Evolutionary conservation across 208 protist species (phyloP).

Genomic region (Porcisia deanei): DNA sequence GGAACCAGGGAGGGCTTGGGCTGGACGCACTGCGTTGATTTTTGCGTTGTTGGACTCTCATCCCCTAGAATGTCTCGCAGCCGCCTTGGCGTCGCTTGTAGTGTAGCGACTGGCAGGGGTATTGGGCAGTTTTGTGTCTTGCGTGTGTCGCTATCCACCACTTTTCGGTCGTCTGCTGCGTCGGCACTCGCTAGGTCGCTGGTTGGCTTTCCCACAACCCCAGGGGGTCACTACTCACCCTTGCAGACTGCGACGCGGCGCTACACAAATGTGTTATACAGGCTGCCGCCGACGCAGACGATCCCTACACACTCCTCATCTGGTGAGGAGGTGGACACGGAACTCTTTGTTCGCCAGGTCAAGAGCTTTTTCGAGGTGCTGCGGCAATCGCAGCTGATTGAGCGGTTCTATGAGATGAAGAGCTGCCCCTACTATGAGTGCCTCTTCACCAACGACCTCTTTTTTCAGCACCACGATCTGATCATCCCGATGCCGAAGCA

Average conservation of each 20-base stretch:
- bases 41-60: background rate
- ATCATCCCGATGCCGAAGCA: constrained; percentile 88
- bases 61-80: background rate
- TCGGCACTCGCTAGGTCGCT: background rate
- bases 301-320: constrained; percentile 73
- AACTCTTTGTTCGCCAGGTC: constrained; percentile 72
- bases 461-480: constrained; percentile 83
- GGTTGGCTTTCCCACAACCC: no score
- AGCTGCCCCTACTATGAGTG: constrained; percentile 84
- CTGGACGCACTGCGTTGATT: background rate
- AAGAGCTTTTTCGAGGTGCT: constrained; percentile 65
- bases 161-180: background rate
- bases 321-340: constrained; percentile 75
- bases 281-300: constrained; percentile 60
- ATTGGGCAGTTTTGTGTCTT: no score
- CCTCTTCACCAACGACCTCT: constrained; percentile 71
- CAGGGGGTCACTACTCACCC: background rate
- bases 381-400: constrained; percentile 67
- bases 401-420: constrained; percentile 82
- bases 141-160: background rate
- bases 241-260: constrained; percentile 26
- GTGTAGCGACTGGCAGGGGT: background rate
- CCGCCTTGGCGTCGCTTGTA: background rate
- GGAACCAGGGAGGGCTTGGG: background rate
- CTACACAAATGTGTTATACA: constrained; percentile 82